Evolutionary conservation across 768 basidiomycete genomes (phyloP), one percentile per base, ranked within the genome.

Genomic region (Suillus subluteus): DNA sequence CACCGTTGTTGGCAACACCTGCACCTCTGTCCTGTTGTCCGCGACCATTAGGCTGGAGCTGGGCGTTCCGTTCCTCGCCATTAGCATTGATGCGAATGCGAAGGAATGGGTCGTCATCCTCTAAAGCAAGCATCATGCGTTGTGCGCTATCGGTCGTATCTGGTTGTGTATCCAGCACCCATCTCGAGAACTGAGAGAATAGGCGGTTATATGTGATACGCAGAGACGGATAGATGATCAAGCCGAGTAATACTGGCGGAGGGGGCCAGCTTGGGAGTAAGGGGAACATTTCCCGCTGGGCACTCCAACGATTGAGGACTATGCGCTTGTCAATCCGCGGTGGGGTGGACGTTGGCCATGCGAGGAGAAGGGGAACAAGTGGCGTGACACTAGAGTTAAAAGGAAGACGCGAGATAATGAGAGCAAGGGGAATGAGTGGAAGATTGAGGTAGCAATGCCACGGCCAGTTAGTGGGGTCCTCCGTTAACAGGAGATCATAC

Each of bases 371-470:
- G 9, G 75, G 71, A 23, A 74, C 48, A 62, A 73, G 68, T 0
- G 72, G 75, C 0, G 77, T 68, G 16, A 77, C 64, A 21, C 68
- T 69, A 30, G 74, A 75, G 44, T 72, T 76, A 23, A 79, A 50
- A 64, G 82, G 81, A 52, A 88, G 82, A 48, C 90, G 88, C 40
- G 90, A 85, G 38, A 87, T 76, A 71, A 93, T 81, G 68, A 94
- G 87, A 35, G 84, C 82, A 54, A 92, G 74, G 0, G 92, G 91
- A 48, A 94, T 82, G 41, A 90, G 76, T 8, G 91, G 91, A 18
- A 94, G 86, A 74, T 93, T 89, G 73, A 92, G 74, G 78, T 85
- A 91, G 44, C 91, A 89, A 55, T 88, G 85, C 86, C 87, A 88
- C 1, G 90, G 88, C 92, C 92, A 94, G 63, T 88, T 86, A 48